These are phyloP conservation scores for Alternaria solani DNA, from an alignment of 2,329 filamentous ascomycete species.

Conservation along the genomic window DNA sequence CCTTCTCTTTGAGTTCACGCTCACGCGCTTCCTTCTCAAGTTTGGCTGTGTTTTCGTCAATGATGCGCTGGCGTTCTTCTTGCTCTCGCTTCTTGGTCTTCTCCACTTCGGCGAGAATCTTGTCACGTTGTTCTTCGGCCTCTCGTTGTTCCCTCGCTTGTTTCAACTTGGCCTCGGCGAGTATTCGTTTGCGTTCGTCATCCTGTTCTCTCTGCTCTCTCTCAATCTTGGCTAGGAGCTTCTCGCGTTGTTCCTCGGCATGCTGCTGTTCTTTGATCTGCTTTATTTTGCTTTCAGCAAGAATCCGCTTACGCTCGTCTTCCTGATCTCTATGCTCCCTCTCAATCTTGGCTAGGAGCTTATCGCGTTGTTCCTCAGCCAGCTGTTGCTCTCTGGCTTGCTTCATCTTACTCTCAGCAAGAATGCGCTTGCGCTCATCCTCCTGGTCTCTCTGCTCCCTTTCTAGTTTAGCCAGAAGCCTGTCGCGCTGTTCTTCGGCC, in stretches of 20 bases:
- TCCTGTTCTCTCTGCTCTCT: neutral
- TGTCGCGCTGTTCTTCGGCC: conserved; percentile 36
- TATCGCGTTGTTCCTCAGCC: conserved; percentile 36
- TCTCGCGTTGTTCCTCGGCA: conserved; percentile 38
- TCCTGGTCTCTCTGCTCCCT: conserved; percentile 40
- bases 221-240: conserved; percentile 48
- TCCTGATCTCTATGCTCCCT: conserved; percentile 40
- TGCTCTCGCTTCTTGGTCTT: conserved; percentile 50
- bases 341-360: conserved; percentile 34
- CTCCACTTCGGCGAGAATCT: conserved; percentile 48
- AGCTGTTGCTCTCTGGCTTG: conserved; percentile 36
- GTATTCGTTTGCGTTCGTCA: no score
- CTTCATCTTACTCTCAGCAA: conserved; percentile 41
- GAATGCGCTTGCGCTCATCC: conserved; percentile 38
- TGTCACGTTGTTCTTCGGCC: conserved; percentile 36
- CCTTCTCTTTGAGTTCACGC: conserved; percentile 34
- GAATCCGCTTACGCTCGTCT: conserved; percentile 39
- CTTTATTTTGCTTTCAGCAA: conserved; percentile 41
- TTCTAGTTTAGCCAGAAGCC: conserved; percentile 34
- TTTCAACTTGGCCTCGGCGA: no score
- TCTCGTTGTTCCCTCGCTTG: conserved; percentile 10
- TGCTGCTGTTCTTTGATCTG: conserved; percentile 1
- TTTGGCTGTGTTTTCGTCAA: conserved; percentile 43
- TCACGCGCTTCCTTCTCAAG: conserved; percentile 41
- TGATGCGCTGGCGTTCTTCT: conserved; percentile 35